Evolutionary conservation across 176 grass and related monocot genomes (phyloP), one percentile per base, ranked within the genome.

Genomic region (Dendrocalamus sinicus): DNA sequence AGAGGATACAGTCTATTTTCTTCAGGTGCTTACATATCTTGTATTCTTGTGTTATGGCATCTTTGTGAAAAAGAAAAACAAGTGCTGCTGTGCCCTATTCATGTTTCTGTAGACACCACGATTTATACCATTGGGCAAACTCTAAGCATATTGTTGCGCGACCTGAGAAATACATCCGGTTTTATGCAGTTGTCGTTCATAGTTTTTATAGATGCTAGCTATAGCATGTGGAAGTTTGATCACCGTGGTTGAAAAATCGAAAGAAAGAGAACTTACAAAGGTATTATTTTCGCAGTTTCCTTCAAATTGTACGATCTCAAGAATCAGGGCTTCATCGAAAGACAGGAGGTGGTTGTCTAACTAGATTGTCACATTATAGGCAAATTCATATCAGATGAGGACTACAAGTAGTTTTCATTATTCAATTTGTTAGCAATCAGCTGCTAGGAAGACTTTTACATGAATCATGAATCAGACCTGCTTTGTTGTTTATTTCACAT

Each of bases 261-360:
- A 7, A 75, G 15, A 35, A 41, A 7, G 4, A 46, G 10, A 65
- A n/a, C 44, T 84, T 75, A 43, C 22, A 41, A 22, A 55, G 30
- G n/a, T 58, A 63, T 30, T 9, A 4, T 15, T 78, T 67, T 44
- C 81, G 40, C 78, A 94, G 90, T 94, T 91, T 81, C 87, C 39
- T 94, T 94, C 82, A 74, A 62, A 62, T 62, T 88, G 24, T 94
- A 92, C 77, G 88, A 95, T 90, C 78, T 95, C 78, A 92, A 92
- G 79, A 88, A 92, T 22, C 90, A 90, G 80, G 90, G 90, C 14
- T 92, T 90, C 67, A 95, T 95, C 59, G 74, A 92, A 78, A 83
- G 82, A 66, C 74, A 80, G 22, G 90, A 95, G 90, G 90, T 95
- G 80, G 13, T 70, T 45, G 20, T 24, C 14, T 30, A 14, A 44